phyloP scores from a whole-genome alignment of 1,139 yeast species.

The Saccharomyces uvarum region DNA sequence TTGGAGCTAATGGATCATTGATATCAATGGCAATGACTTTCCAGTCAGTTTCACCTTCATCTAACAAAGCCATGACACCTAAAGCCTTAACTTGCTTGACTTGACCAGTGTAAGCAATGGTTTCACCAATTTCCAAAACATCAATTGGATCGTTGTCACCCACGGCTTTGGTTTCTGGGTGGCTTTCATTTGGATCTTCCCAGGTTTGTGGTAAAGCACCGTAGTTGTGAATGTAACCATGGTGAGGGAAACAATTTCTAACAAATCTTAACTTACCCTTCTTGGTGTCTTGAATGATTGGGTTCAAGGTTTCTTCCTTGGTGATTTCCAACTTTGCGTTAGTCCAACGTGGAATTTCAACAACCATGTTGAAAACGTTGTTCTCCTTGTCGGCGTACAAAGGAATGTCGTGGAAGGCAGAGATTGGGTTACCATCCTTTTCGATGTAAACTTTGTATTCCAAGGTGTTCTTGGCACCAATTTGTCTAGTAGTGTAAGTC shows the following conservation, averaged over 20 bases:
- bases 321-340: conserved; percentile 83
- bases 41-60: conserved; percentile 95
- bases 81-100: conserved; percentile 75
- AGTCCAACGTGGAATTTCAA: conserved; percentile 88
- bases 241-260: conserved; percentile 81
- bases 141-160: conserved; percentile 92
- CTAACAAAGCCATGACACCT: conserved; percentile 81
- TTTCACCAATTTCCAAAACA: conserved; percentile 80
- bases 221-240: conserved; percentile 86
- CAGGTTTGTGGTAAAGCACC: conserved; percentile 95
- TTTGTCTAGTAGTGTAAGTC: conserved; percentile 73
- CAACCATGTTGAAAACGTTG: conserved; percentile 73
- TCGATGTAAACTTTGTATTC: conserved; percentile 80
- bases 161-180: conserved; percentile 70
- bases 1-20: conserved; percentile 67
- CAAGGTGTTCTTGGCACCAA: conserved; percentile 86
- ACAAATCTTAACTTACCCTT: conserved; percentile 79
- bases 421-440: conserved; percentile 58
- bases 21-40: conserved; percentile 72
- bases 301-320: conserved; percentile 60
- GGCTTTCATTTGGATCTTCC: conserved; percentile 71
- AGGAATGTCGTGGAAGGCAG: conserved; percentile 75
- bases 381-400: conserved; percentile 56
- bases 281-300: conserved; percentile 79
- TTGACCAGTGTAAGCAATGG: conserved; percentile 64